Conservation (phyloP, 2,329 filamentous ascomycete genomes). For the Blastomyces percursus region DNA sequence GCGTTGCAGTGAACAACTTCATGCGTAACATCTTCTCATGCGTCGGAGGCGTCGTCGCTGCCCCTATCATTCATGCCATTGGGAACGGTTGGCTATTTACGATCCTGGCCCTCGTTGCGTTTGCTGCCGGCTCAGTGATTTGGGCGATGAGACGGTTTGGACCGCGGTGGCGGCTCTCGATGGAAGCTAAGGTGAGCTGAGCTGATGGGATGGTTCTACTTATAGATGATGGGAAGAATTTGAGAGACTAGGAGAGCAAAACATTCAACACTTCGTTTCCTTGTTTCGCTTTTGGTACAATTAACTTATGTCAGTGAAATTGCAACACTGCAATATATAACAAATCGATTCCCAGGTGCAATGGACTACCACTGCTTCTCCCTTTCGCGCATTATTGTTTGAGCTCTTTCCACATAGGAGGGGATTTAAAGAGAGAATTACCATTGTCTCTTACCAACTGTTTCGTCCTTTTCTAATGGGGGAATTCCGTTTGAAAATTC, state of each 20-base stretch:
- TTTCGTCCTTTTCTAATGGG: neutral
- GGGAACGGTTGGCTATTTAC: conserved; percentile 71
- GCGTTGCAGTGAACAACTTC: conserved; percentile 74
- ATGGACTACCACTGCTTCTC: neutral
- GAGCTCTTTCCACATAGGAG: neutral
- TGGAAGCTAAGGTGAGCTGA: conserved; percentile 39
- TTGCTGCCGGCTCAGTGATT: conserved; percentile 50
- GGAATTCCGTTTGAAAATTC: neutral
- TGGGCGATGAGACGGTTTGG: conserved; percentile 52
- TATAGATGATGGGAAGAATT: neutral
- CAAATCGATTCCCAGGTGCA: neutral
- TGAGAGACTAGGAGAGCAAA: neutral
- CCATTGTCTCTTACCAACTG: neutral
- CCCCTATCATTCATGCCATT: conserved; percentile 59
- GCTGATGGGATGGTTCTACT: neutral
- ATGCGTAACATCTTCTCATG: conserved; percentile 68
- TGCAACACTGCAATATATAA: neutral
- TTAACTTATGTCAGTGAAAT: neutral
- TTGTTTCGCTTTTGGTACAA: neutral
- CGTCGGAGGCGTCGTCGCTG: conserved; percentile 56
- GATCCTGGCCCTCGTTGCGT: conserved; percentile 43
- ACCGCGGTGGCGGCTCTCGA: conserved; percentile 50
- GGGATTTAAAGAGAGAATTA: neutral
- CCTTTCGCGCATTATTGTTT: neutral
- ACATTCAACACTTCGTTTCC: neutral